Evolutionary conservation across 2,329 filamentous ascomycete species (phyloP), one percentile per base, ranked within the genome.

Genomic region (Aureobasidium sp.): DNA sequence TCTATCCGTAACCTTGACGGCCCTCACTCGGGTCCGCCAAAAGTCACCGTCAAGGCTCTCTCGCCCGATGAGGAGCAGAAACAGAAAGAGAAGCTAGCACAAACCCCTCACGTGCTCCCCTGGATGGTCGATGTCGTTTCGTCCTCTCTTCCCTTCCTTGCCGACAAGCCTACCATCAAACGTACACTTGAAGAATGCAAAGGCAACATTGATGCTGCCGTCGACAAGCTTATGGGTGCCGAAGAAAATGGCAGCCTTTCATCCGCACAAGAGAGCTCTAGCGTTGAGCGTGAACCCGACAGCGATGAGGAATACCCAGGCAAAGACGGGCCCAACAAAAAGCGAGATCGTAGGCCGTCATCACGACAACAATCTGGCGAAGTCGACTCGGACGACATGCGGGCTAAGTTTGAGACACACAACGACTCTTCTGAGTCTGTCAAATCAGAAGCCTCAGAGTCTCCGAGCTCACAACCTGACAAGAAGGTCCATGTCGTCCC

Each of bases 1-100:
- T 87, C 85, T 0, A 82, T 88, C 66, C 80, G 85, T 61, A 83
- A 84, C 67, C 72, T 82, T 49, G 72, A 81, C 64, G 84, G 84
- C 7, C 82, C 83, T 8, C 82, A 85, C 69, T 77, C 75, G 33
- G 85, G 84, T 52, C 74, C 76, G 37, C 83, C 83, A 12, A 69
- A 77, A 22, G 78, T 85, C 39, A 69, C 68, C 57, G 66, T 67
- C 48, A 73, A 70, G 65, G 70, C 65, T 7, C 69, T 76, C 64
- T 70, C 70, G 65, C 68, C 73, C 0, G 74, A 77, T 64, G 78
- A 78, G 63, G 74, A 76, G 62, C 68, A 65, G 53, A 70, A 68
- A 45, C 72, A 74, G 63, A 70, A 71, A 63, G 70, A 72, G 63
- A 74, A 69, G 66, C 71, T 73, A 45, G 67, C 71, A 60, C 70